Conservation (phyloP, 768 basidiomycete species). For the Hygrophoropsis aurantiaca region DNA sequence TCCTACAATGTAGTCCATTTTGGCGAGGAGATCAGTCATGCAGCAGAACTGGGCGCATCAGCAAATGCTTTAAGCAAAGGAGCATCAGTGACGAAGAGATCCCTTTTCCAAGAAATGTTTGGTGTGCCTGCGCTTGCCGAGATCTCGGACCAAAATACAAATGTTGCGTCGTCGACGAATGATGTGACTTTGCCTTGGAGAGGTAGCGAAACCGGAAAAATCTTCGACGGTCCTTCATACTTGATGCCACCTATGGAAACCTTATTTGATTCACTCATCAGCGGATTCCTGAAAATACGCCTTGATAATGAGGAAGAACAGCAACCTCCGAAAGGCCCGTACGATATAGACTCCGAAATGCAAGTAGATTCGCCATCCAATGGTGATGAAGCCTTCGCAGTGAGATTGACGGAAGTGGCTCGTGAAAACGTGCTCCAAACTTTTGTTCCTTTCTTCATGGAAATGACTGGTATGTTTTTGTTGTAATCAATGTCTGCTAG, state of each 20-base stretch:
- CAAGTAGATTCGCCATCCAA: slow-evolving; percentile 29
- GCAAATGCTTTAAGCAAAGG: slow-evolving; percentile 36
- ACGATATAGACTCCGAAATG: slow-evolving; percentile 46
- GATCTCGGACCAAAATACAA: slow-evolving; percentile 19
- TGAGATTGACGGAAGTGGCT: slow-evolving; percentile 35
- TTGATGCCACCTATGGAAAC: slow-evolving; percentile 71
- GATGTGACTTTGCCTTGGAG: slow-evolving; percentile 30
- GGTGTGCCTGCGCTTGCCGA: slow-evolving; percentile 68
- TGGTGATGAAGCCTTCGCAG: slow-evolving; percentile 12
- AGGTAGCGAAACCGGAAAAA: slow-evolving; percentile 41
- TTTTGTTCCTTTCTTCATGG: slow-evolving; percentile 65
- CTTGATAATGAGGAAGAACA: slow-evolving; percentile 15
- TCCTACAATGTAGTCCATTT: slow-evolving; percentile 66
- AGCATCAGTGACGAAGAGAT: slow-evolving; percentile 39
- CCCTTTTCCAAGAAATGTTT: slow-evolving; percentile 90
- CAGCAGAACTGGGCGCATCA: slow-evolving; percentile 42
- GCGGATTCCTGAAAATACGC: slow-evolving; percentile 42
- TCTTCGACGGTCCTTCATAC: slow-evolving; percentile 73
- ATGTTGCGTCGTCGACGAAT: slow-evolving; percentile 6
- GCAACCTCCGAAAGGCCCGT: slow-evolving; percentile 19
- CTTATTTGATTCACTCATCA: slow-evolving; percentile 66
- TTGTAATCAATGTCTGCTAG: neutral
- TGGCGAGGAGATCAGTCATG: slow-evolving; percentile 53
- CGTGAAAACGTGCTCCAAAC: slow-evolving; percentile 55
- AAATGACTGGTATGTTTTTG: slow-evolving; percentile 39